Evolutionary conservation across 306 rosid species (phyloP).

Genomic region (Ziziphus jujuba): DNA sequence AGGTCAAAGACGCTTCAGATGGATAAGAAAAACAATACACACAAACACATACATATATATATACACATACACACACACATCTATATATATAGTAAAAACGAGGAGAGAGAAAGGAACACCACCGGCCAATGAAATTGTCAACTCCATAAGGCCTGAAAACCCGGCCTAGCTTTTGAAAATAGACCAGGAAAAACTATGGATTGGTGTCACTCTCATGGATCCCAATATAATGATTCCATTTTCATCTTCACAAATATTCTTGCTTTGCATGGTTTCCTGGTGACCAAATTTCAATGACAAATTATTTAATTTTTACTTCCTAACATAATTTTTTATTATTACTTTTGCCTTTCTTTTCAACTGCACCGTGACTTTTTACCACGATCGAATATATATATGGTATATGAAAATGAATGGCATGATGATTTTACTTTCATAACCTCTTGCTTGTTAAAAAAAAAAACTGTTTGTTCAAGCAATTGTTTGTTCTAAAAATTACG

Average conservation of each 20-base stretch:
- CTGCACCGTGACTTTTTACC: no score
- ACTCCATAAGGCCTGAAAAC: conserved; percentile 48
- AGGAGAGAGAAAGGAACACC: conserved; percentile 8
- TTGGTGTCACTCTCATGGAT: conserved; percentile 43
- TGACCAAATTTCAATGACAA: not conserved
- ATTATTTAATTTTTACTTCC: not conserved
- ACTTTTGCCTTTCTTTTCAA: no score
- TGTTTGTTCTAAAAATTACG: no score
- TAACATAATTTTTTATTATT: not conserved
- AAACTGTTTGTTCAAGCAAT: no score
- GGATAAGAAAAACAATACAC: conserved; percentile 26
- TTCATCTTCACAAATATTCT: conserved; percentile 11
- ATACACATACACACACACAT: not conserved
- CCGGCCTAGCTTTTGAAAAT: conserved; percentile 63
- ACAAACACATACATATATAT: not conserved
- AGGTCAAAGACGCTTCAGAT: conserved; percentile 78
- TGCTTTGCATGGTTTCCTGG: not conserved
- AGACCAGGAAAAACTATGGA: conserved; percentile 41
- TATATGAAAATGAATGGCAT: no score
- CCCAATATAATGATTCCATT: not conserved
- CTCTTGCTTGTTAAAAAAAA: no score
- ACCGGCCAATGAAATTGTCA: conserved; percentile 59
- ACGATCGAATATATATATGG: no score
- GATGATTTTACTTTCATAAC: no score
- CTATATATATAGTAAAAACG: not conserved